phyloP scores from a whole-genome alignment of 306 rosid genomes.

The Dalbergia oliveri region DNA sequence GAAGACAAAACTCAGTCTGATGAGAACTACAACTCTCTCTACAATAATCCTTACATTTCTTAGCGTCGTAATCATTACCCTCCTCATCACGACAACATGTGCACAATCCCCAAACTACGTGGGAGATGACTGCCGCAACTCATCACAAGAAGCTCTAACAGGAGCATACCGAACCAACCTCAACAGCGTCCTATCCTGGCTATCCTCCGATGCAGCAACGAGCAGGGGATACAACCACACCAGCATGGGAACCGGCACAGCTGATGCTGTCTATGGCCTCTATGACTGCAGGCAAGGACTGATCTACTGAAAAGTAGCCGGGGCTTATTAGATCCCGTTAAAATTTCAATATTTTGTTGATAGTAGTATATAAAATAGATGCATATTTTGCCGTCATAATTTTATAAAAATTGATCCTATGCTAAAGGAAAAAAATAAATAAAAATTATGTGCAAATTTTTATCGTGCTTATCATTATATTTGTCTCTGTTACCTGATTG shows the following conservation, averaged over 20 bases:
- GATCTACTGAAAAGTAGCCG: too few species aligned
- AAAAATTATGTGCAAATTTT: too few species aligned
- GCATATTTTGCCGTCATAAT: too few species aligned
- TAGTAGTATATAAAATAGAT: too few species aligned
- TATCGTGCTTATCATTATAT: too few species aligned
- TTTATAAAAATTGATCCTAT: too few species aligned
- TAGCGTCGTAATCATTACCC: not conserved
- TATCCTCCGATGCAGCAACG: slow-evolving; percentile 33
- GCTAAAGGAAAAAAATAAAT: too few species aligned
- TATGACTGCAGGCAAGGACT: slow-evolving; percentile 39
- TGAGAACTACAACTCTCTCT: not conserved
- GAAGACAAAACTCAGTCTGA: not conserved
- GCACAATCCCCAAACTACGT: slow-evolving; percentile 44
- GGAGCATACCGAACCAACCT: slow-evolving; percentile 46
- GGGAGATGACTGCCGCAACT: slow-evolving; percentile 44
- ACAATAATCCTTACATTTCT: slow-evolving; percentile 7
- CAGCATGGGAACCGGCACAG: slow-evolving; percentile 17
- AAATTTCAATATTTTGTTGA: too few species aligned
- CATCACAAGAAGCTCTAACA: slow-evolving; percentile 39
- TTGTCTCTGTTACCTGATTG: slow-evolving; percentile 13
- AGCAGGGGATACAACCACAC: slow-evolving; percentile 49
- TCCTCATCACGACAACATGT: not conserved
- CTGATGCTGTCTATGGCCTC: slow-evolving; percentile 45
- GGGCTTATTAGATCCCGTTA: too few species aligned
- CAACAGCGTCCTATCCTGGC: slow-evolving; percentile 16